Evolutionary conservation across 2,329 filamentous ascomycete genomes (phyloP), one percentile per base, ranked within the genome.

Genomic region (Fusarium dimerum): DNA sequence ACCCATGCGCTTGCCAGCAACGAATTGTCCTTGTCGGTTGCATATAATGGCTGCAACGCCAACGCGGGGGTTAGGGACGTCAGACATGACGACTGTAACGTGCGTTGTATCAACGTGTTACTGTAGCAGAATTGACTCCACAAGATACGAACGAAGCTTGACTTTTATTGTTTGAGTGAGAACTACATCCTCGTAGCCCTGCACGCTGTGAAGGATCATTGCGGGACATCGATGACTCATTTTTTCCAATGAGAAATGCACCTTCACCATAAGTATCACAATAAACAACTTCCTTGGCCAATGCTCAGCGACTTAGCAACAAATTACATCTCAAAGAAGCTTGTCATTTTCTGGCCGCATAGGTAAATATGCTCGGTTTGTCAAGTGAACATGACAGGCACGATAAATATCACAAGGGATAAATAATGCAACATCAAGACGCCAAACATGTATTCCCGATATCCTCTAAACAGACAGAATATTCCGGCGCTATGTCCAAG

Each of bases 41-140:
- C 65, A 66, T 47, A 84, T 67, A 26, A 84, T 63, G 32, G 73
- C 76, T 0, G 77, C 74, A 6, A 83, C 72, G 41, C 81, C 81
- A 13, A 82, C 75, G 10, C 78, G 74, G 1, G 75, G 75, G 18
- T 61, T 44, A 8, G 56, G 53, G 2, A 16, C 38, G 45, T 55
- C 39, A 6, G 58, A 44, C 62, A 65, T 65, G 29, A 36, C 5
- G 29, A 36, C 5, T 18, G 6, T 1, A 11, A 18, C 5, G 16
- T 18, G 40, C 17, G 3, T 41, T 36, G 10, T 5, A 12, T 11
- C 32, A 10, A 36, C 11, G 32, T 36, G 5, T 36, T 36, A 26
- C 20, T 26, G 20, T 9, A 36, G 32, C 13, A 12, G 32, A 36
- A 36, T 12, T 36, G 13, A 36, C 10, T 10, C 32, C 3, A 36